phyloP scores from a whole-genome alignment of 2,329 filamentous ascomycete genomes.

The Aspergillus chevalieri region DNA sequence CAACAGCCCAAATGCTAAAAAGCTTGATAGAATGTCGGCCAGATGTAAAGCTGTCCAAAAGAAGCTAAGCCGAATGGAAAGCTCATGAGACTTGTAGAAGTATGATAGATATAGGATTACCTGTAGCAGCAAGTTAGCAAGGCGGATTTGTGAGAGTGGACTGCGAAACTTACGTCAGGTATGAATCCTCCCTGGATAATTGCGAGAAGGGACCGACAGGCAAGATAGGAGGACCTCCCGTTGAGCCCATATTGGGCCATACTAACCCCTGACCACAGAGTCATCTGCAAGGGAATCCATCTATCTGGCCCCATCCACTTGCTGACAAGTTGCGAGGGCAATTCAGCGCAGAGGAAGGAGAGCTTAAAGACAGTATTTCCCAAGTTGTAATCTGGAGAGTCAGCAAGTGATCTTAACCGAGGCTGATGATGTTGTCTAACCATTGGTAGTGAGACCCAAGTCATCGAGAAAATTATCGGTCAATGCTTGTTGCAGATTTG shows the following conservation, averaged over 20 bases:
- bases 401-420: constrained; percentile 12
- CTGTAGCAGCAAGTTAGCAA: neutral
- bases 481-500: constrained; percentile 52
- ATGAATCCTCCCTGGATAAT: neutral
- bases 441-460: neutral
- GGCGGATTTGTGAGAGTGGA: no score
- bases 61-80: constrained; percentile 44
- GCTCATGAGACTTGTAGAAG: constrained; percentile 63
- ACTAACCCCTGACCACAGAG: constrained; percentile 47
- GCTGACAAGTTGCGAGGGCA: constrained; percentile 53
- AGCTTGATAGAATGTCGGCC: constrained; percentile 36
- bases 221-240: constrained; percentile 35
- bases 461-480: constrained; percentile 50
- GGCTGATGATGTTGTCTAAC: constrained; percentile 32
- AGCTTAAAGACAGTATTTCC: constrained; percentile 53
- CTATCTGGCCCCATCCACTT: constrained; percentile 51
- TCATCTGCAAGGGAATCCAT: constrained; percentile 52
- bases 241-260: constrained; percentile 40
- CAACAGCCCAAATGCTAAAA: constrained; percentile 38
- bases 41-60: constrained; percentile 31
- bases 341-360: constrained; percentile 48
- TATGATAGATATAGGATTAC: constrained; percentile 55
- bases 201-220: constrained; percentile 36
- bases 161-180: constrained; percentile 1
- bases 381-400: constrained; percentile 32